A percentile compares a stretch with the other conserved stretches of the same genome.
phyloP scores from a whole-genome alignment of 192 early-diverging fungal species.

The Backusella circina region DNA sequence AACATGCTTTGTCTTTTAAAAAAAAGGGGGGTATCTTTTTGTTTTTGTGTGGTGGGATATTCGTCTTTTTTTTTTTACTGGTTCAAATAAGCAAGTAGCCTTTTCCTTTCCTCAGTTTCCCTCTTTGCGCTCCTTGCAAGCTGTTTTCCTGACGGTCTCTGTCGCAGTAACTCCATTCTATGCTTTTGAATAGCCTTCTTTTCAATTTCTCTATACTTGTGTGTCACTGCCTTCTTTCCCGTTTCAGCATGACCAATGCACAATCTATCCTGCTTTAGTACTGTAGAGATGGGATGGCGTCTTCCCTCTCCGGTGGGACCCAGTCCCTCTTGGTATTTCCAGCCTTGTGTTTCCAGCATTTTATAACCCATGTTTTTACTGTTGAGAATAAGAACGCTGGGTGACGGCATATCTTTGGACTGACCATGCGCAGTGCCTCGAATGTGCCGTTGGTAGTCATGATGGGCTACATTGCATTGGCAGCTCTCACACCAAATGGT shows the following conservation, averaged over 20 bases:
- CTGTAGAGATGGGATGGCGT: conserved; percentile 40
- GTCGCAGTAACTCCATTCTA: neutral
- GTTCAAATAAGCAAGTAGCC: neutral
- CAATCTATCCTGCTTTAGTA: conserved; percentile 43
- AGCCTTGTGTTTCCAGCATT: conserved; percentile 47
- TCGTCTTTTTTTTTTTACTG: too few relatives aligned
- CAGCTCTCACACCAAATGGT: neutral
- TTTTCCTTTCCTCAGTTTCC: neutral
- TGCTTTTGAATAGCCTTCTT: neutral
- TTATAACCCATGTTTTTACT: conserved; percentile 38
- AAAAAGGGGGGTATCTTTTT: neutral
- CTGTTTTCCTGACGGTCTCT: neutral
- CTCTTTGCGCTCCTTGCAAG: neutral
- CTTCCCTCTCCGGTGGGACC: conserved; percentile 40
- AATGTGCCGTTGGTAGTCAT: conserved; percentile 2
- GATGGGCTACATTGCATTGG: neutral
- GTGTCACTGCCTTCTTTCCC: conserved; percentile 15
- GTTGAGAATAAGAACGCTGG: conserved; percentile 17
- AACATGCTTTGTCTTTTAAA: too few relatives aligned
- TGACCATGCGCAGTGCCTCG: neutral
- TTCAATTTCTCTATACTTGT: conserved; percentile 6
- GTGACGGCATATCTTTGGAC: neutral
- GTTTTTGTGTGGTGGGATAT: neutral
- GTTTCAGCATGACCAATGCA: conserved; percentile 33
- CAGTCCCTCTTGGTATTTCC: conserved; percentile 48